Percentiles rank a stretch among this genome's conserved stretches.
These are phyloP conservation scores for Trametes sanguinea DNA, from an alignment of 768 basidiomycete species.

Conservation along the genomic window DNA sequence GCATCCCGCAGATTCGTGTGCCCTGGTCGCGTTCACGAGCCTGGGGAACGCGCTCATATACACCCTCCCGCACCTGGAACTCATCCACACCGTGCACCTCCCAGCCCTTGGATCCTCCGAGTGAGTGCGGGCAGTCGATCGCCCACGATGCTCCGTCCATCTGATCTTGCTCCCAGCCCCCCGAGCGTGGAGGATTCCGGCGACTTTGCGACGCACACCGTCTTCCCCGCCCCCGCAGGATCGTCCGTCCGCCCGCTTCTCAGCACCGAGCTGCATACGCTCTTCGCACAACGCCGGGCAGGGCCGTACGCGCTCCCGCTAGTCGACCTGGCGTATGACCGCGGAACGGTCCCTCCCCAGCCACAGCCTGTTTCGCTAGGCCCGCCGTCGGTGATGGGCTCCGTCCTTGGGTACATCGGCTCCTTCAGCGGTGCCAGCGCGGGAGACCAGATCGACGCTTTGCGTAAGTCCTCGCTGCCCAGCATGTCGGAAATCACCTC, in stretches of 20 bases:
- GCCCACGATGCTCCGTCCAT: neutral
- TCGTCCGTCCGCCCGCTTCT: constrained; percentile 7
- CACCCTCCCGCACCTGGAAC: constrained; percentile 65
- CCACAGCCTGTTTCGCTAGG: constrained; percentile 65
- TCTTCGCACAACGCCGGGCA: constrained; percentile 58
- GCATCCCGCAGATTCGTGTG: constrained; percentile 39
- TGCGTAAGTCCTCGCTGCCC: constrained; percentile 44
- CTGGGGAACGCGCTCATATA: constrained; percentile 52
- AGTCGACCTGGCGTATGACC: constrained; percentile 49
- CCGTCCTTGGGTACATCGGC: constrained; percentile 50
- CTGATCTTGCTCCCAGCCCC: constrained; percentile 28
- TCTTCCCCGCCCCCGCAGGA: constrained; percentile 30
- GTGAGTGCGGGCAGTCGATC: constrained; percentile 15
- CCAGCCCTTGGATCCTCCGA: constrained; percentile 21
- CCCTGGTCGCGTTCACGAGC: constrained; percentile 57
- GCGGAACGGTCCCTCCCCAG: constrained; percentile 49
- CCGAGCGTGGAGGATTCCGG: constrained; percentile 51
- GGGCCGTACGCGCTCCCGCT: constrained; percentile 47
- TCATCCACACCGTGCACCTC: constrained; percentile 44
- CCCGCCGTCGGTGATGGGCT: constrained; percentile 54
- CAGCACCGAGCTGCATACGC: constrained; percentile 51
- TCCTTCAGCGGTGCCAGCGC: constrained; percentile 42
- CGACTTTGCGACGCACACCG: constrained; percentile 51
- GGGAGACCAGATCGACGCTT: constrained; percentile 59
- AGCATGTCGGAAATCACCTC: neutral